Base-by-base conservation (phyloP, 306 rosid genomes). In the Medicago arabica region DNA sequence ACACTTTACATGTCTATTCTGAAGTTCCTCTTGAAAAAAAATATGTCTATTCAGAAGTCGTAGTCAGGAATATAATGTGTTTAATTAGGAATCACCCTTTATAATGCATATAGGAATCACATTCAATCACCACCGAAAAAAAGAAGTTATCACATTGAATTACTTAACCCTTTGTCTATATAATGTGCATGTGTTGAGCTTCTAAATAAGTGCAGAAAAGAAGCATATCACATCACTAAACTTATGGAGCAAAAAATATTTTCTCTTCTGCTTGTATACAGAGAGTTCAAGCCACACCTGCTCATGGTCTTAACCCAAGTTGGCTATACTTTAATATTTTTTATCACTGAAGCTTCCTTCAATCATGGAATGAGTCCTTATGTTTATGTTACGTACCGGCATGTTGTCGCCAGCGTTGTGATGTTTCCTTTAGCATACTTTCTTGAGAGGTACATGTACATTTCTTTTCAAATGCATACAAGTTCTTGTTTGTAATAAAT, bases 291-390 rank as follows among this genome's bases (percentile, higher is more conserved):
- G 78, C 91, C 98, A 57, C 98, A 94, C 75, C 3, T 92, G 18
- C 72, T 90, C 28, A 90, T 94, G 96, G 19, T 85, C 13, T 58
- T 80, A 8, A 19, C 71, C 13, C 97, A 92, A 51, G 4, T 86
- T 0, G 89, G 87, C 16, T 90, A 92, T 34, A 87, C 95, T 5
- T 41, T 90, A 50, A 64, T 90, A 18, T 88, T 83, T 81, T 85
- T 90, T 13, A 79, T 94, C 59, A 81, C 88, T 2, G 89, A 94
- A 71, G 89, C 97, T 66, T 92, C 97, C 19, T 88, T 94, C 88
- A 90, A 90, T 39, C 97, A 86, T 85, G 98, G 98, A 13, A 87
- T 92, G 98, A 94, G 90, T 71, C 96, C 97, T 83, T 85, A 83
- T 43, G 92, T 92, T 41, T 88, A 90, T 65, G 72, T 92, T 36